These are phyloP conservation scores for Salix suchowensis DNA, from an alignment of 345 rosid species.

Conservation along the genomic window DNA sequence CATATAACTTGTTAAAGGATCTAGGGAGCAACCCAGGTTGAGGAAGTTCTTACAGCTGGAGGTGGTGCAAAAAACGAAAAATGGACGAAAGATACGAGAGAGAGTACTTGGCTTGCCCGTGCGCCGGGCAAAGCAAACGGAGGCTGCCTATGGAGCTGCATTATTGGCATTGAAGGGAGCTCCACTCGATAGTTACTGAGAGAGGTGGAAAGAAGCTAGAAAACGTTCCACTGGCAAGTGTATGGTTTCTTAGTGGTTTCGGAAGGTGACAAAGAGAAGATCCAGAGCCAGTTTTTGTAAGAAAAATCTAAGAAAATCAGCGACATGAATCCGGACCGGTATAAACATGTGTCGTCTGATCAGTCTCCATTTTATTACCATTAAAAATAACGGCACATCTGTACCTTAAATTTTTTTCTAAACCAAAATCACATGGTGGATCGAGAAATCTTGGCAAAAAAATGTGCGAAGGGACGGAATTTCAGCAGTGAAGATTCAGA, in stretches of 20 bases:
- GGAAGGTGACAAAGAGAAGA: neutral
- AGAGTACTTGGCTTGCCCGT: constrained; percentile 70
- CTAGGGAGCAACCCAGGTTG: constrained; percentile 74
- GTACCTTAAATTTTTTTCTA: neutral
- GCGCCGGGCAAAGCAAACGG: constrained; percentile 62
- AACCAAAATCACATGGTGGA: neutral
- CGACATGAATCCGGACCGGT: neutral
- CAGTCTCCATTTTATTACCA: neutral
- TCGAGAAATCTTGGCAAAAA: neutral
- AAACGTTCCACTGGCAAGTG: neutral
- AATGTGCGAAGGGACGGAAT: neutral
- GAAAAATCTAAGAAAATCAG: neutral
- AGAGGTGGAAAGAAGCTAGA: neutral
- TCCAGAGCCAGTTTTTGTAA: neutral
- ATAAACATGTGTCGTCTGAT: neutral
- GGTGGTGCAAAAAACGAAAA: constrained; percentile 80
- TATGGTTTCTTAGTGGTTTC: too few relatives aligned
- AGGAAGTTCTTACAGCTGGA: constrained; percentile 81
- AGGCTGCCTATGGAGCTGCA: constrained; percentile 93
- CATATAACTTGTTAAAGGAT: constrained; percentile 60
- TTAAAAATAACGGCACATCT: too few relatives aligned
- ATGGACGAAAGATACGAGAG: constrained; percentile 73
- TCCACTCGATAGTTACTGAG: constrained; percentile 2
- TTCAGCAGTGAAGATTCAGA: neutral
- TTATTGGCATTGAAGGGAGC: constrained; percentile 69